phyloP scores from a whole-genome alignment of 768 basidiomycete genomes.

The Suillus luteus region DNA sequence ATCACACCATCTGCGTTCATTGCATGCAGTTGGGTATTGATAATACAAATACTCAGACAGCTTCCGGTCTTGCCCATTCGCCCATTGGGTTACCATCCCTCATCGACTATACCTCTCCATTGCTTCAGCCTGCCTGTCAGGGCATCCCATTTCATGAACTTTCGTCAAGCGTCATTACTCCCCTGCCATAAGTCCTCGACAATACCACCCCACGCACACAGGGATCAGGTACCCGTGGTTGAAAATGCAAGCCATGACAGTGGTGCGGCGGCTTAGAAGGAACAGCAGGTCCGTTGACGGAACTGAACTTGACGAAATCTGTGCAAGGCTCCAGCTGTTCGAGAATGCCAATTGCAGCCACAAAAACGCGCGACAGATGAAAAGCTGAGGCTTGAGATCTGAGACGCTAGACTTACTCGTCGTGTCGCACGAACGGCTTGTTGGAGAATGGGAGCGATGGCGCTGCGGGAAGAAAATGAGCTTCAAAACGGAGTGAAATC shows the following conservation, averaged over 20 bases:
- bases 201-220: constrained; percentile 48
- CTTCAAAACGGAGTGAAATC: too few species aligned
- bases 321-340: too few species aligned
- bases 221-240: constrained; percentile 27
- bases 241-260: constrained; percentile 40
- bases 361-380: too few species aligned
- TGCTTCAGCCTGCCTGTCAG: constrained; percentile 56
- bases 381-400: too few species aligned
- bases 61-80: constrained; percentile 56
- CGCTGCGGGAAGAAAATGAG: too few species aligned
- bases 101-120: constrained; percentile 52
- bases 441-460: too few species aligned
- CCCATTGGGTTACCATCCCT: constrained; percentile 37
- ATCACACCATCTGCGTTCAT: neutral
- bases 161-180: constrained; percentile 29
- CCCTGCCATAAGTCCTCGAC: constrained; percentile 49
- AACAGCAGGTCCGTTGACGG: constrained; percentile 6
- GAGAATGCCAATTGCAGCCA: too few species aligned
- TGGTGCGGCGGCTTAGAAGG: constrained; percentile 33
- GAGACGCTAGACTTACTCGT: too few species aligned
- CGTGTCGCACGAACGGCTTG: too few species aligned
- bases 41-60: constrained; percentile 19
- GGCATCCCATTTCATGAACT: constrained; percentile 43
- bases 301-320: neutral
- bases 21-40: neutral